Evolutionary conservation across 441 rosid genomes (phyloP).

Genomic region (Erodium texanum): DNA sequence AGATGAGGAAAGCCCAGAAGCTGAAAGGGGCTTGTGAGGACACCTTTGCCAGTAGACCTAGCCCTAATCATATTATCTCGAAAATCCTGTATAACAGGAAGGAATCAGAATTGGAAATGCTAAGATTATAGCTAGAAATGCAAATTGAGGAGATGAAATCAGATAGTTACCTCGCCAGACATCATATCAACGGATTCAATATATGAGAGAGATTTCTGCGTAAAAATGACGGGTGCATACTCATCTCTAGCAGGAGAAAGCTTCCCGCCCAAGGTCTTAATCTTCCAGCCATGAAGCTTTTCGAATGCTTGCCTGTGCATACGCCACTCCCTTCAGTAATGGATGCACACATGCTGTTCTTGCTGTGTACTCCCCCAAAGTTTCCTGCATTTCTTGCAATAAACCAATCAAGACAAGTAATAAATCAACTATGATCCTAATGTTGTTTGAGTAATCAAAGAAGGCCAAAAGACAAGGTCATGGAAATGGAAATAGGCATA

Average conservation of each 20-base stretch:
- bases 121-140: slow-evolving; percentile 12
- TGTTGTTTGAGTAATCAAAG: too few relatives aligned
- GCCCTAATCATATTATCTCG: slow-evolving; percentile 82
- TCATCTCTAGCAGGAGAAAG: slow-evolving; percentile 81
- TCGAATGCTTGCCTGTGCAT: slow-evolving; percentile 90
- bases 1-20: slow-evolving; percentile 80
- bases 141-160: neutral
- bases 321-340: slow-evolving; percentile 81
- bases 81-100: slow-evolving; percentile 58
- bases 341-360: slow-evolving; percentile 94
- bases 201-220: slow-evolving; percentile 83
- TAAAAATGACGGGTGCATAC: slow-evolving; percentile 92
- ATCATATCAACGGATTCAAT: slow-evolving; percentile 93
- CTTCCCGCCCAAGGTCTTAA: slow-evolving; percentile 77
- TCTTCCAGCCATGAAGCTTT: slow-evolving; percentile 68
- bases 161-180: slow-evolving; percentile 75
- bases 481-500: too few relatives aligned
- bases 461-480: too few relatives aligned
- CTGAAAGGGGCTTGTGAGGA: slow-evolving; percentile 82
- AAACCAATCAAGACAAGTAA: too few relatives aligned
- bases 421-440: too few relatives aligned
- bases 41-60: slow-evolving; percentile 83
- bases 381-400: slow-evolving; percentile 52
- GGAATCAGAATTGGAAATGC: neutral
- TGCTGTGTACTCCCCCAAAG: slow-evolving; percentile 90